Percentiles rank a stretch among this genome's conserved stretches.
Evolutionary conservation across 345 rosid genomes (phyloP).

Genomic region (Populus simonii): DNA sequence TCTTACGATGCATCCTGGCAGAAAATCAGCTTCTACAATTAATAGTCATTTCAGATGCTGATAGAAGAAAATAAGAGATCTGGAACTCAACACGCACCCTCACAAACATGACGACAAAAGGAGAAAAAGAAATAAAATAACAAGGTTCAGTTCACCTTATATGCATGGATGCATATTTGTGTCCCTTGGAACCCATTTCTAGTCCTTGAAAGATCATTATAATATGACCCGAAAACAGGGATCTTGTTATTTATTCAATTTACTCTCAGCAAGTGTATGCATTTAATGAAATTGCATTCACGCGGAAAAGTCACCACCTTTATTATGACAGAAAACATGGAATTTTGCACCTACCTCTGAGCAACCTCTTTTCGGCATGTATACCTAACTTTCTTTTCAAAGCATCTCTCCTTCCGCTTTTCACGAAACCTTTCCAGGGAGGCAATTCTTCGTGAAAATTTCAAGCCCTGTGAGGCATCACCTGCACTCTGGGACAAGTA

Average conservation of each 20-base stretch:
- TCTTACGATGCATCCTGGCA: slow-evolving; percentile 50
- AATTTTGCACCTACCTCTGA: slow-evolving; percentile 25
- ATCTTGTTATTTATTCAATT: neutral
- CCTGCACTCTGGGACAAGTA: slow-evolving; percentile 27
- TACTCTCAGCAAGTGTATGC: slow-evolving; percentile 32
- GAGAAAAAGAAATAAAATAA: neutral
- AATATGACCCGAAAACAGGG: neutral
- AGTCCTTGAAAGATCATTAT: neutral
- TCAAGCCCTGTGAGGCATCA: slow-evolving; percentile 34
- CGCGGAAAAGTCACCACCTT: slow-evolving; percentile 10
- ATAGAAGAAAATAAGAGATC: neutral
- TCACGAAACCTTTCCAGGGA: slow-evolving; percentile 41
- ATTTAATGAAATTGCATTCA: neutral
- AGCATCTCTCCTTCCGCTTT: slow-evolving; percentile 48
- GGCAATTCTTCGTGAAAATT: slow-evolving; percentile 43
- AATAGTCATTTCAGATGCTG: slow-evolving; percentile 10
- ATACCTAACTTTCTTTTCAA: slow-evolving; percentile 48
- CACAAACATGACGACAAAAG: neutral
- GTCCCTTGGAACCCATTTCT: neutral
- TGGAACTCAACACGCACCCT: neutral
- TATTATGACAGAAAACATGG: neutral
- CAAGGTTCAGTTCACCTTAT: neutral
- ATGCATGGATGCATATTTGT: neutral
- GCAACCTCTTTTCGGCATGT: slow-evolving; percentile 47
- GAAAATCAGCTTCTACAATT: slow-evolving; percentile 1